Conservation (phyloP, 2,329 filamentous ascomycete genomes). For the Drechmeria coniospora region DNA sequence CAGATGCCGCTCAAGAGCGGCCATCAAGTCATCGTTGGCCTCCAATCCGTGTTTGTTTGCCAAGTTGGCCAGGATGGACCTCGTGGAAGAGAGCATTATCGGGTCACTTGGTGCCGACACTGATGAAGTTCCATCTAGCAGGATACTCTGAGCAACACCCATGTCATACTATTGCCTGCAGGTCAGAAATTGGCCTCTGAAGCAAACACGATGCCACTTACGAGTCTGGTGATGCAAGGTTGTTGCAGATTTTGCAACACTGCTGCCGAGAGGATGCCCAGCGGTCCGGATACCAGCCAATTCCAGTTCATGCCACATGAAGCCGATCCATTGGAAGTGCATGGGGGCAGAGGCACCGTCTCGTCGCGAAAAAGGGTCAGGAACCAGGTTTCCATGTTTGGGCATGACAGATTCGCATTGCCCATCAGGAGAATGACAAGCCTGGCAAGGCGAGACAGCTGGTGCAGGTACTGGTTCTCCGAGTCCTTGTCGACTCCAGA, state of each 20-base stretch:
- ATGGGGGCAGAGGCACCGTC: conserved; percentile 7
- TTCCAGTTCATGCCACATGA: conserved; percentile 6
- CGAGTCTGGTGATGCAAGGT: conserved; percentile 17
- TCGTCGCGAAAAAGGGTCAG: conserved; percentile 22
- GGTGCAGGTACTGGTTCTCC: conserved; percentile 20
- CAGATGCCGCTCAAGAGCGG: conserved; percentile 12
- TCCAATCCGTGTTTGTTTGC: conserved; percentile 30
- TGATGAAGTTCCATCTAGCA: conserved; percentile 13
- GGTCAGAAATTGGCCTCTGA: conserved; percentile 3
- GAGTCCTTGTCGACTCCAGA: conserved; percentile 10
- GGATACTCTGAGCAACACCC: conserved; percentile 19
- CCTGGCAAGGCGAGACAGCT: conserved; percentile 19
- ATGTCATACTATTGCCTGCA: conserved; percentile 16
- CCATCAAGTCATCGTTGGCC: conserved; percentile 11
- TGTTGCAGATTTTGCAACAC: conserved; percentile 22
- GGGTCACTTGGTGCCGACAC: conserved; percentile 2
- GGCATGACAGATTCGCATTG: conserved; percentile 18
- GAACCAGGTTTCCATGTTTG: conserved; percentile 17
- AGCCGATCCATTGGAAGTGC: not conserved
- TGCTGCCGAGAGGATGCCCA: conserved; percentile 22
- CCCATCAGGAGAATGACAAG: conserved; percentile 21
- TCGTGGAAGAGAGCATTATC: conserved; percentile 12
- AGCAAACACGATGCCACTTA: conserved; percentile 9
- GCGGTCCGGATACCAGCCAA: conserved; percentile 15
- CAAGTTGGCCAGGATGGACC: conserved; percentile 24